Percentiles rank a stretch among this genome's conserved stretches.
Evolutionary conservation across 2,329 filamentous ascomycete species (phyloP).

Genomic region (Venturiaceae sp.): DNA sequence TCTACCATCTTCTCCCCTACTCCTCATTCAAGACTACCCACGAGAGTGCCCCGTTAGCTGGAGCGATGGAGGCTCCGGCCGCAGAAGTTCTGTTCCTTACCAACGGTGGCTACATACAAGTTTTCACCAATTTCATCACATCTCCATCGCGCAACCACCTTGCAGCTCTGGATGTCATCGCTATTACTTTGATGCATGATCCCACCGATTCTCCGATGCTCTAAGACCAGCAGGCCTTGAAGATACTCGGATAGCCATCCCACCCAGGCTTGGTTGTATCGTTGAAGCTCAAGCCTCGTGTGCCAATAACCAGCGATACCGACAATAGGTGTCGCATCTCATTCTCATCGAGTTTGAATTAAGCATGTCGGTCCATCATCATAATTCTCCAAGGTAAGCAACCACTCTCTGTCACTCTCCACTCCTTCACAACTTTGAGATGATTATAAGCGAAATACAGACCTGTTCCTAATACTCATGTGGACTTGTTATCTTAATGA

Average conservation of each 20-base stretch:
- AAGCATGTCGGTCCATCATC: no score
- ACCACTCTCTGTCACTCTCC: neutral
- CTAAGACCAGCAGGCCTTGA: neutral
- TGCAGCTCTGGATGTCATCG: neutral
- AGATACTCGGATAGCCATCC: neutral
- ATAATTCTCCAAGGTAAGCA: neutral
- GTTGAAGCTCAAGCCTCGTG: neutral
- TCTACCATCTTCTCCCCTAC: neutral
- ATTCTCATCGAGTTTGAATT: no score
- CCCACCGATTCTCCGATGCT: neutral
- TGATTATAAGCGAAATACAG: conserved; percentile 2
- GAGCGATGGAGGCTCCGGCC: neutral
- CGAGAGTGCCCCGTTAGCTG: conserved; percentile 1
- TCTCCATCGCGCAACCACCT: neutral
- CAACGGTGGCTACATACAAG: conserved; percentile 2
- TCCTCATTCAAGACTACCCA: neutral
- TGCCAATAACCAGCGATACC: neutral
- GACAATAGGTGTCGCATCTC: no score
- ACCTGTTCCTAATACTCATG: conserved; percentile 2
- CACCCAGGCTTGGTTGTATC: neutral
- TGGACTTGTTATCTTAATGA: neutral
- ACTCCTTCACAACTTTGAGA: neutral
- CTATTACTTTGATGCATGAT: neutral
- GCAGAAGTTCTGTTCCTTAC: conserved; percentile 2
- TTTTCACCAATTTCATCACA: neutral